Evolutionary conservation across 202 grass and related monocot genomes (phyloP), one percentile per base, ranked within the genome.

Genomic region (Brachypodium distachyon): DNA sequence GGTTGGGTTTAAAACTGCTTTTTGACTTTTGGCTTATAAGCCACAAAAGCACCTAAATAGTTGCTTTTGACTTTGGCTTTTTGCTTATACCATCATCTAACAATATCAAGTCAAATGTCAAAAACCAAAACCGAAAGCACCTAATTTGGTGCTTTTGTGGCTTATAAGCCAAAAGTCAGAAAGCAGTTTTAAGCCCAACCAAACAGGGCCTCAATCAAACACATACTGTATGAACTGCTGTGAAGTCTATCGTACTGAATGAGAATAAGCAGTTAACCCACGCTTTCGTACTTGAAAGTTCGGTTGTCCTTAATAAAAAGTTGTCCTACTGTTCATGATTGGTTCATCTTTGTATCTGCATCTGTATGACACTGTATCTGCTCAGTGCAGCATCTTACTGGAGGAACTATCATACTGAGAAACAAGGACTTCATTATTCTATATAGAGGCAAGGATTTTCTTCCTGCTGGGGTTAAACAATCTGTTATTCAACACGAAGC

Each of bases 381-480:
- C 68, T 90, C 31, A 59, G 61, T 98, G 80, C 96, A 98, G 96
- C 87, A 37, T 82, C 91, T 98, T 68, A 95, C 91, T 49, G 87
- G 91, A 47, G 91, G 96, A 67, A 93, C 91, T 71, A 74, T 95
- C 56, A 92, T 98, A 84, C 83, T 94, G 85, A 94, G 95, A 84
- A 94, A 98, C 81, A 98, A 90, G 19, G 79, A 81, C 86, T 92
- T 90, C 39, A 87, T 94, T 76, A 92, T 98, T 83, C 74, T 98
- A 60, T 97, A 94, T 77, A 90, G 96, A 90, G 91, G 96, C 38
- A 98, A 98, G 62, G 96, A 95, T 88, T 95, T 98, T 82, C 85
- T 98, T 70, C 85, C 96, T 17, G 57, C 70, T 83, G 79, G 79
- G 52, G 85, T 98, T 73, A 81, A 81, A 55, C 64, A 76, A 72